A percentile compares a stretch with the other conserved stretches of the same genome.
phyloP scores from a whole-genome alignment of 129 eudicot species.

The Tagetes patula region DNA sequence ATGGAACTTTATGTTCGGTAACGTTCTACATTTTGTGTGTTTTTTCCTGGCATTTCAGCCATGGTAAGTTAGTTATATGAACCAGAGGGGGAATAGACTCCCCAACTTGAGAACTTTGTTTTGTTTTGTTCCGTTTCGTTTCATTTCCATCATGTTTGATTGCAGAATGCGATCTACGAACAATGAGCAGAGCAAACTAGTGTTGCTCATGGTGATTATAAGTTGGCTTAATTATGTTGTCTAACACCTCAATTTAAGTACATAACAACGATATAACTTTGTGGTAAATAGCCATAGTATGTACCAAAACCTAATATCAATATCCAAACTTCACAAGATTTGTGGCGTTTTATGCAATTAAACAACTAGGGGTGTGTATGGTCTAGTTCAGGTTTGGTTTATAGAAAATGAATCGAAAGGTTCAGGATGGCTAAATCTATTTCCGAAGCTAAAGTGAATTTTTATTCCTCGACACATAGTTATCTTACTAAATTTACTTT shows the following conservation, averaged over 20 bases:
- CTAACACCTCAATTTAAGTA: background rate
- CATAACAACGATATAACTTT: background rate
- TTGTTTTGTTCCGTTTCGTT: background rate
- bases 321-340: too few relatives aligned
- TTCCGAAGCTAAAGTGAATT: too few relatives aligned
- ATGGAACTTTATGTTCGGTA: conserved; percentile 26
- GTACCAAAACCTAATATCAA: too few relatives aligned
- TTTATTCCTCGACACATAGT: too few relatives aligned
- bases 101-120: conserved; percentile 31
- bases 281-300: too few relatives aligned
- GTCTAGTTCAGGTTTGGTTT: too few relatives aligned
- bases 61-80: conserved; percentile 18
- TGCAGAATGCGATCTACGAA: conserved; percentile 40
- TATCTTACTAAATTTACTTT: too few relatives aligned
- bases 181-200: conserved; percentile 12
- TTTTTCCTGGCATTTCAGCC: conserved; percentile 25
- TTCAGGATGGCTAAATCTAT: too few relatives aligned
- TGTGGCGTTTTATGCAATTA: too few relatives aligned
- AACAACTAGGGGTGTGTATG: too few relatives aligned
- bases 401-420: too few relatives aligned
- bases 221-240: conserved; percentile 8
- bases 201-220: conserved; percentile 28
- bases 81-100: conserved; percentile 27
- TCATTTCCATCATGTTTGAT: conserved; percentile 30
- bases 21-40: background rate